Conservation (phyloP, 306 rosid genomes). For the Cyamopsis tetragonoloba region DNA sequence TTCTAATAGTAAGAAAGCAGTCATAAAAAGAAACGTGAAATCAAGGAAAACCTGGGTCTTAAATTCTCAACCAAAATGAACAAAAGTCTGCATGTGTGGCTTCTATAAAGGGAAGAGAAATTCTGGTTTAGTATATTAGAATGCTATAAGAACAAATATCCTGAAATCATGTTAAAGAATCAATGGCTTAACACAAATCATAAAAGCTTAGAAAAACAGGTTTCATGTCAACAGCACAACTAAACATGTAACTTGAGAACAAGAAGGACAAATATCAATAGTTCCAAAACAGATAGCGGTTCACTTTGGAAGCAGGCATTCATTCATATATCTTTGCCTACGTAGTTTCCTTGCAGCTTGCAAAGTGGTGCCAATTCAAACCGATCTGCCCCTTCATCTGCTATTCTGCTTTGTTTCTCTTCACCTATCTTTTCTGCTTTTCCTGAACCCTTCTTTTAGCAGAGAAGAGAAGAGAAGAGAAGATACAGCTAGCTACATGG, state of each 20-base stretch:
- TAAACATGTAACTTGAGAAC: neutral
- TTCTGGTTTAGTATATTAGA: neutral
- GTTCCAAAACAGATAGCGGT: neutral
- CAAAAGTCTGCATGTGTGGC: too few relatives aligned
- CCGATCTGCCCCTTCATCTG: neutral
- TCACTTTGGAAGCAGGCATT: conserved; percentile 6
- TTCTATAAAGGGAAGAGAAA: neutral
- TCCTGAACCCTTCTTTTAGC: neutral
- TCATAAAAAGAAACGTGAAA: neutral
- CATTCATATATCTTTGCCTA: neutral
- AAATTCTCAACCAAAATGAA: neutral
- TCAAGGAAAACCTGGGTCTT: neutral
- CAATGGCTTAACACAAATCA: neutral
- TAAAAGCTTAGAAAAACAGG: neutral
- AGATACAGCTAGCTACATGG: conserved; percentile 23
- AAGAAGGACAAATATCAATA: neutral
- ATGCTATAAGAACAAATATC: neutral
- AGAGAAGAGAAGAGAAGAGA: too few relatives aligned
- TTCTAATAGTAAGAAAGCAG: neutral
- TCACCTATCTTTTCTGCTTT: neutral
- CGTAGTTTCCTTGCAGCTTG: too few relatives aligned
- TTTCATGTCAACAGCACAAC: neutral
- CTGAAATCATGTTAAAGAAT: neutral
- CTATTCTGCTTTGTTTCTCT: neutral
- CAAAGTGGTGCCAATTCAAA: neutral